phyloP scores from a whole-genome alignment of 225 moss, liverwort and hornwort genomes.

The Pleurozium schreberi region DNA sequence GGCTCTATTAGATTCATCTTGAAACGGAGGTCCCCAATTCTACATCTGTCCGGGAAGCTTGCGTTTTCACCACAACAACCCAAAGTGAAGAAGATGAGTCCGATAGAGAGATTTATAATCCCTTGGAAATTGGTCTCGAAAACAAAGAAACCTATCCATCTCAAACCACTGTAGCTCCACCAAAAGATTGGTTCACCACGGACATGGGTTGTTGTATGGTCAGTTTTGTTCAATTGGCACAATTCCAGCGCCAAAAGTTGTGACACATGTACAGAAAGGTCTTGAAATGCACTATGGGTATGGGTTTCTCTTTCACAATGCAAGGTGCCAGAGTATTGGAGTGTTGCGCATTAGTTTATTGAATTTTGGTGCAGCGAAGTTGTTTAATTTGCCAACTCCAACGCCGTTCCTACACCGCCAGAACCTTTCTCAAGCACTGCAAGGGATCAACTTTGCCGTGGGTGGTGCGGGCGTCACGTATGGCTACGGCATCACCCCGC shows the following conservation, averaged over 20 bases:
- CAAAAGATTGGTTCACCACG: background rate
- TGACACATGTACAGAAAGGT: too few species aligned
- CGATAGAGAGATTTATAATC: background rate
- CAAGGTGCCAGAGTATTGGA: background rate
- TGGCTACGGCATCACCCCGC: background rate
- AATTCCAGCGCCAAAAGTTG: background rate
- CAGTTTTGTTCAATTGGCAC: background rate
- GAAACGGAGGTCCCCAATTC: too few species aligned
- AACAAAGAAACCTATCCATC: background rate
- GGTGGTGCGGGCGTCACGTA: background rate
- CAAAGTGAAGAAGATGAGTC: background rate
- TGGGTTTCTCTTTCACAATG: background rate
- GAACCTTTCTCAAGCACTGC: background rate
- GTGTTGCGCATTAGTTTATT: background rate
- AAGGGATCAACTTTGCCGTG: conserved; percentile 14
- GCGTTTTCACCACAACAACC: too few species aligned
- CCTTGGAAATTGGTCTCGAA: background rate
- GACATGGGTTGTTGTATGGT: background rate
- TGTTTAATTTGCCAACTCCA: background rate
- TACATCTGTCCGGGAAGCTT: too few species aligned
- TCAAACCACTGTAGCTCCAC: background rate
- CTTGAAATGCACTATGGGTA: too few species aligned
- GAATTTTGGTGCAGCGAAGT: background rate
- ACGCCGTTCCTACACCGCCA: background rate
- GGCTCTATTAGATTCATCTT: too few species aligned